A percentile compares a stretch with the other conserved stretches of the same genome.
These are phyloP conservation scores for Dothideomycetes sp. DNA, from an alignment of 2,329 filamentous ascomycete genomes.

Conservation along the genomic window DNA sequence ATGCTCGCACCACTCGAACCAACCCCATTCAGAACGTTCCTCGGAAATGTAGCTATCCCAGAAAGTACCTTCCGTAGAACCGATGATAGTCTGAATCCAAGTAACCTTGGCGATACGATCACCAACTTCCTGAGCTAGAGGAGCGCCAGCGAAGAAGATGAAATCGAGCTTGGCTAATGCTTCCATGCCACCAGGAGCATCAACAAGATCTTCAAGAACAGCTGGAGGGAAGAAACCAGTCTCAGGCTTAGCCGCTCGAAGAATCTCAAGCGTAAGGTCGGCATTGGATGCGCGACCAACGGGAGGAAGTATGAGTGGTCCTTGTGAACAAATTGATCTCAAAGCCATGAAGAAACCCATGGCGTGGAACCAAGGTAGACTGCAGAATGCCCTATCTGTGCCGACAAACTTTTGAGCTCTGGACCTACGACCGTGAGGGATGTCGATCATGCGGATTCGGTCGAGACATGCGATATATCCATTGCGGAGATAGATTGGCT, in stretches of 20 bases:
- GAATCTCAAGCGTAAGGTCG: conserved; percentile 17
- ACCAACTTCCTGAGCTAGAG: conserved; percentile 14
- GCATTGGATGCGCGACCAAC: conserved; percentile 11
- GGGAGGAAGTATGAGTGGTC: conserved; percentile 12
- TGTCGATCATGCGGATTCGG: conserved; percentile 28
- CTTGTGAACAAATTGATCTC: conserved; percentile 13
- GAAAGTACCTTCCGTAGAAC: conserved; percentile 16
- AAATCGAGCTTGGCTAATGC: conserved; percentile 12
- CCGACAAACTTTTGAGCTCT: conserved; percentile 14
- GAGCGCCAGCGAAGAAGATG: conserved; percentile 15
- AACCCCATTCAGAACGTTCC: conserved; percentile 14
- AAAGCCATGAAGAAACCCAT: conserved; percentile 16
- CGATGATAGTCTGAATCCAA: conserved; percentile 13
- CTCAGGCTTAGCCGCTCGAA: conserved; percentile 16
- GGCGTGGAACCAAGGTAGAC: conserved; percentile 15
- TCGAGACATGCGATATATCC: conserved; percentile 29
- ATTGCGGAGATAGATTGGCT: conserved; percentile 32
- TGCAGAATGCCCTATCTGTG: conserved; percentile 19
- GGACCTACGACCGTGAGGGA: conserved; percentile 23
- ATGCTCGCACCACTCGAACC: conserved; percentile 19
- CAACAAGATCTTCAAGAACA: conserved; percentile 15
- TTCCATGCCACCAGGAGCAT: conserved; percentile 12
- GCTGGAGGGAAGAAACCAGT: conserved; percentile 16
- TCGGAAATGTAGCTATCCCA: conserved; percentile 17
- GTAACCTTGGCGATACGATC: conserved; percentile 12